phyloP scores from a whole-genome alignment of 2,329 filamentous ascomycete species.

The Colletotrichum eleusines region DNA sequence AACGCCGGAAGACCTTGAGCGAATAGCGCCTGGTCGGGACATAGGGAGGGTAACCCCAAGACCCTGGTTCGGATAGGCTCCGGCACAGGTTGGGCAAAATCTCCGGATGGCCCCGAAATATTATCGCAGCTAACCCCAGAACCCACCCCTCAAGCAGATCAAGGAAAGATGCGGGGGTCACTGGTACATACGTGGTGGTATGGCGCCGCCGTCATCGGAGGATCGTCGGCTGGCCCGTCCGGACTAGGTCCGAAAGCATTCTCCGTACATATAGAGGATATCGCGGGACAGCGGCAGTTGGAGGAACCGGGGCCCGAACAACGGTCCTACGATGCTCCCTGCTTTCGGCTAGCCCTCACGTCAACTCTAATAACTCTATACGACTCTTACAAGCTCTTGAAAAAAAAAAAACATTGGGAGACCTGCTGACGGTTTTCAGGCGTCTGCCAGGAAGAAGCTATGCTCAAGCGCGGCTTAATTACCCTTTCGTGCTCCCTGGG shows the following conservation, averaged over 20 bases:
- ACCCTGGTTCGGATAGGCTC: neutral
- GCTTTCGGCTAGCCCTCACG: no score
- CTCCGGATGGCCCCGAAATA: neutral
- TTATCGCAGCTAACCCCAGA: neutral
- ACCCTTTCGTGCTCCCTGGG: neutral
- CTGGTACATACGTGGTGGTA: neutral
- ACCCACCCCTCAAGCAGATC: no score
- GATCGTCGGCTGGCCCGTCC: neutral
- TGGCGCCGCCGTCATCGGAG: neutral
- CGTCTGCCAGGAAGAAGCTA: neutral
- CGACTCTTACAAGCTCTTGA: no score
- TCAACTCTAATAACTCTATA: no score
- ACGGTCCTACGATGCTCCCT: neutral
- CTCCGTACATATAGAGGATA: neutral
- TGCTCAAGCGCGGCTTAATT: neutral
- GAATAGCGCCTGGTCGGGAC: no score
- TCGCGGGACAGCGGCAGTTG: neutral
- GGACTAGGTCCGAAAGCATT: neutral
- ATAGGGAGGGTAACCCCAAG: neutral
- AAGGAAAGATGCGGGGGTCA: neutral
- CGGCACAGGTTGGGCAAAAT: neutral
- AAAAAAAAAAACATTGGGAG: neutral
- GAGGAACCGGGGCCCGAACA: neutral
- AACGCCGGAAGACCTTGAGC: no score
- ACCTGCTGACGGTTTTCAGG: neutral